Conservation (phyloP, 1,284 basidiomycete species). For the Irpex sp. region DNA sequence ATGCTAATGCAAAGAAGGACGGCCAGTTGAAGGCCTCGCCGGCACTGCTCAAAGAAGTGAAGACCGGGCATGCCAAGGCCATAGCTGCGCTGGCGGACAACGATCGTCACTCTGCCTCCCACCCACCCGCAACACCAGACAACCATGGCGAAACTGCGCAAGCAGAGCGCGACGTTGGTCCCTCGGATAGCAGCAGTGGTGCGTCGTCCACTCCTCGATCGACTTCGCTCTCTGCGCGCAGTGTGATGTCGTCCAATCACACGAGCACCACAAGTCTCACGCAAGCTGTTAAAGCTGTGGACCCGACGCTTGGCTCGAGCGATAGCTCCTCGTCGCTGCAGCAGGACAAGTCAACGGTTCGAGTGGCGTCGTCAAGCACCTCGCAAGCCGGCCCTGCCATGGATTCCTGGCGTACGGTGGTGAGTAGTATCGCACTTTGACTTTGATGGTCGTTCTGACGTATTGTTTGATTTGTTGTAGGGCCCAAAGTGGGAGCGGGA, state of each 20-base stretch:
- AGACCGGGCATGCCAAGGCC: neutral
- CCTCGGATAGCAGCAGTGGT: neutral
- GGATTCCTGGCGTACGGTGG: slow-evolving; percentile 27
- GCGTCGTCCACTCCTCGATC: neutral
- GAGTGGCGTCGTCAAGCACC: neutral
- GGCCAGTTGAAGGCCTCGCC: neutral
- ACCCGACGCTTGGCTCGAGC: neutral
- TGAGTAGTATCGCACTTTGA: slow-evolving; percentile 15
- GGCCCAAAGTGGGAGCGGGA: neutral
- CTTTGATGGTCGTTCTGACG: neutral
- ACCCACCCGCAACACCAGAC: neutral
- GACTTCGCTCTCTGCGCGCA: neutral
- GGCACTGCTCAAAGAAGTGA: neutral
- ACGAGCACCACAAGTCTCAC: neutral
- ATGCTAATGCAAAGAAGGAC: neutral
- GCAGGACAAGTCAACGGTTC: slow-evolving; percentile 3
- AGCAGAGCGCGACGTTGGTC: neutral
- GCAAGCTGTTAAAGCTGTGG: neutral
- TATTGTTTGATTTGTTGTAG: neutral
- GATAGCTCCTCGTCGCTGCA: neutral
- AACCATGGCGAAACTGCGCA: neutral
- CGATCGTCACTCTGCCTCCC: neutral
- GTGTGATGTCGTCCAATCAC: neutral
- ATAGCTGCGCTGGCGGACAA: neutral
- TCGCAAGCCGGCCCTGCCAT: slow-evolving; percentile 13